Evolutionary conservation across 495 filamentous ascomycete genomes (phyloP), one percentile per base, ranked within the genome.

Genomic region (Xylaria nigripes): DNA sequence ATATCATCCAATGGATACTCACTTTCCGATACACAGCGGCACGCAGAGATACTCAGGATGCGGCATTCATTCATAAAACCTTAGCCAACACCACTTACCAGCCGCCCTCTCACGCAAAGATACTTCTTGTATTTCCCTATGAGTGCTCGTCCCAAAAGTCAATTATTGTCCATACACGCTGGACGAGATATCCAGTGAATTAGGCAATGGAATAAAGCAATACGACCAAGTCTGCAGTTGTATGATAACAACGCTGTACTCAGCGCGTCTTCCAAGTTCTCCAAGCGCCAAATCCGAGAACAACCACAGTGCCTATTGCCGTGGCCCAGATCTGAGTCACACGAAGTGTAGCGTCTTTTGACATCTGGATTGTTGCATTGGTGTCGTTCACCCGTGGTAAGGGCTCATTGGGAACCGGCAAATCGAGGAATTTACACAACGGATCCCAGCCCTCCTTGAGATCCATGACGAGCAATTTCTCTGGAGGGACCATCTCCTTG

Each of bases 401-500:
- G 2, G 63, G 55, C 0, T 65, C 56, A 30, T 63, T 62, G 1
- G 77, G 77, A 6, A 74, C 51, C 0, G 71, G 68, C 45, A 70
- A 74, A 2, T 63, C 73, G 3, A 80, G 55, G 42, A 75, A 76
- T 47, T 67, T 55, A 59, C 78, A 79, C 21, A 80, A 57, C 5
- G 75, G 76, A 51, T 52, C 72, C 76, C 77, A 81, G 3, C 77
- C 78, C 43, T 75, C 72, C 52, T 61, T 67, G 1, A 78, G 64
- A 25, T 72, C 59, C 61, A 70, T 76, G 43, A 78, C 69, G 34
- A 81, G 57, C 58, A 80, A 48, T 15, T 67, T 63, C 1, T 73
- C 71, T 19, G 67, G 65, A 1, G 76, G 74, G 0, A 76, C 70
- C 15, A 74, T 54, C 3, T 54, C 51, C 32, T 54, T 54, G n/a